phyloP scores from a whole-genome alignment of 2,329 filamentous ascomycete species.

The Sporothrix brasiliensis region DNA sequence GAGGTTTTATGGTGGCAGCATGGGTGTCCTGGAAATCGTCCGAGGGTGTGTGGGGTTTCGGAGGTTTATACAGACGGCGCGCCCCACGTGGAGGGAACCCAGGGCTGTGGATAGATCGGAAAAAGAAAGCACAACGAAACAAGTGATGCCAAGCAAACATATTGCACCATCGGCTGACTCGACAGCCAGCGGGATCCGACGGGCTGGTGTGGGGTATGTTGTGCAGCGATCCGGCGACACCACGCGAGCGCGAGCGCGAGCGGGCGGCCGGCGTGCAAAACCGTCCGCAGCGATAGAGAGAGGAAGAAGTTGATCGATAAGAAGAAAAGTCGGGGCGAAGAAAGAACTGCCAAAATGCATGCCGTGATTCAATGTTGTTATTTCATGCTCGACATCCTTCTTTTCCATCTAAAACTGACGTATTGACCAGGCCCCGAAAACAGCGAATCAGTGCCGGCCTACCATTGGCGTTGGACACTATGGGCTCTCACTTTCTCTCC shows the following conservation, averaged over 20 bases:
- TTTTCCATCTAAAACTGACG: not conserved
- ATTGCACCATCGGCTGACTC: not conserved
- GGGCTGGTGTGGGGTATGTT: not conserved
- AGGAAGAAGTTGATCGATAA: no score
- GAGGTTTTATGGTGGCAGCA: not conserved
- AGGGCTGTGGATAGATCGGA: no score
- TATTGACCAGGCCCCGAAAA: not conserved
- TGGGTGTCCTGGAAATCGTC: not conserved
- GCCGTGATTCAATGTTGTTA: slow-evolving; percentile 22
- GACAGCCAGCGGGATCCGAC: not conserved
- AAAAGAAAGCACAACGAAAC: not conserved
- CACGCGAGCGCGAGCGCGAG: not conserved
- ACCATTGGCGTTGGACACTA: not conserved
- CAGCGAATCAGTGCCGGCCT: not conserved
- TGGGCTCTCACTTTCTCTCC: slow-evolving; percentile 22
- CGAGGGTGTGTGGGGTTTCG: slow-evolving; percentile 7
- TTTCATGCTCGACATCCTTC: slow-evolving; percentile 6
- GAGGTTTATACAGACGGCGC: not conserved
- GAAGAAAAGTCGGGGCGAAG: not conserved
- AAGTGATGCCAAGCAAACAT: not conserved
- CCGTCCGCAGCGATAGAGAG: not conserved
- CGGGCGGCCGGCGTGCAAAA: not conserved
- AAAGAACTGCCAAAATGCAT: slow-evolving; percentile 1
- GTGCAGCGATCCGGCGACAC: not conserved
- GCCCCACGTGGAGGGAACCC: no score